Evolutionary conservation across 2,329 filamentous ascomycete genomes (phyloP).

Genomic region (Phoma herbarum): DNA sequence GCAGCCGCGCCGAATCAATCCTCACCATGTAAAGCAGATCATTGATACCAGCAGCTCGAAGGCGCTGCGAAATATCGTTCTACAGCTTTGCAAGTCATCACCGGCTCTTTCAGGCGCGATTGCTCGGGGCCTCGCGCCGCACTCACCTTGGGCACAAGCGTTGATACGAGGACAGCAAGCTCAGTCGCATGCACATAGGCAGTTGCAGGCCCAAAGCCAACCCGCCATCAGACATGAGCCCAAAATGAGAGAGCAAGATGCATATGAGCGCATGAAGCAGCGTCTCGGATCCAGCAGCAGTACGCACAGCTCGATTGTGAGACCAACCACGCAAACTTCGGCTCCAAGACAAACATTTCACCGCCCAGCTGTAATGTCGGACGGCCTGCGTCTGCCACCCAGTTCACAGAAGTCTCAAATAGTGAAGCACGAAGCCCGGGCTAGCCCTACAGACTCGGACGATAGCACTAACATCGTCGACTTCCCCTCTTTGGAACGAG

Average conservation of each 20-base stretch:
- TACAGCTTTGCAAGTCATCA: constrained; percentile 43
- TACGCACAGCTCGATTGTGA: neutral
- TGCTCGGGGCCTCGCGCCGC: constrained; percentile 42
- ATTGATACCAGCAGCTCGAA: constrained; percentile 33
- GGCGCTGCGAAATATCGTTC: constrained; percentile 33
- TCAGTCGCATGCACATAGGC: neutral
- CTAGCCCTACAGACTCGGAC: constrained; percentile 20
- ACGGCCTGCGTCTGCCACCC: constrained; percentile 4
- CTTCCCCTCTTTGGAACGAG: constrained; percentile 15
- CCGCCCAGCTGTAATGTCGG: neutral
- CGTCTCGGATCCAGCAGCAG: constrained; percentile 4
- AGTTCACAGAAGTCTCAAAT: constrained; percentile 1
- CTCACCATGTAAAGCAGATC: constrained; percentile 40
- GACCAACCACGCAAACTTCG: neutral
- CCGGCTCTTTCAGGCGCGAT: constrained; percentile 46
- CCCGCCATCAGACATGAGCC: constrained; percentile 12
- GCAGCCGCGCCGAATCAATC: constrained; percentile 28
- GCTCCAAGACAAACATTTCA: neutral
- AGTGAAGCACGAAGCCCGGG: constrained; percentile 21
- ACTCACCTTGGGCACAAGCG: constrained; percentile 39
- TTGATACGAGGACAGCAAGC: constrained; percentile 24
- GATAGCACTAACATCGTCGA: constrained; percentile 20
- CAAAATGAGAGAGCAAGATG: constrained; percentile 3
- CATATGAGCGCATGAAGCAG: constrained; percentile 22
- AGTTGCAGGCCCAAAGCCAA: constrained; percentile 5